A percentile compares a stretch with the other conserved stretches of the same genome.
These are phyloP conservation scores for Penicillium waksmanii DNA, from an alignment of 495 filamentous ascomycete genomes.

Conservation along the genomic window DNA sequence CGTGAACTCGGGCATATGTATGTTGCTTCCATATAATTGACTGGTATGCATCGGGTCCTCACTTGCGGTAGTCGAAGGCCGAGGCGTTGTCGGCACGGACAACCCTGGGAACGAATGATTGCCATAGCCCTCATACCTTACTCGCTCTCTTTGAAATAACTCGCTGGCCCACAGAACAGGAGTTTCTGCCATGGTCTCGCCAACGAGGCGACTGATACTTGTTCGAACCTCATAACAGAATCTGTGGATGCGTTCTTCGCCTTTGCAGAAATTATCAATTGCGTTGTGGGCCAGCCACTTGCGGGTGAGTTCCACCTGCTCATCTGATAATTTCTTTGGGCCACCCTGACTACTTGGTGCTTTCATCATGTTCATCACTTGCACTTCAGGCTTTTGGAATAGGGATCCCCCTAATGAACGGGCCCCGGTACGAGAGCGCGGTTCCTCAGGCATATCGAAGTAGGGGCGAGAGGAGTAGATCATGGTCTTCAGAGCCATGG, in stretches of 20 bases:
- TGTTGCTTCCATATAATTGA: slow-evolving; percentile 29
- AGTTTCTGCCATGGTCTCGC: slow-evolving; percentile 82
- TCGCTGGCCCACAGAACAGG: slow-evolving; percentile 94
- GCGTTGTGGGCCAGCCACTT: slow-evolving; percentile 82
- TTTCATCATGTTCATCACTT: slow-evolving; percentile 85
- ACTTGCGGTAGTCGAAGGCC: slow-evolving; percentile 58
- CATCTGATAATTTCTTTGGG: slow-evolving; percentile 93
- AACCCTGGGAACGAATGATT: slow-evolving; percentile 48
- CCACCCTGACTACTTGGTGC: slow-evolving; percentile 84
- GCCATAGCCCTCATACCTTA: slow-evolving; percentile 69
- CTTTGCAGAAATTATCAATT: slow-evolving; percentile 93
- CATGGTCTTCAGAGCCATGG: slow-evolving; percentile 91
- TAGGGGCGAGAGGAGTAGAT: slow-evolving; percentile 51
- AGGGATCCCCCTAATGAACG: slow-evolving; percentile 59
- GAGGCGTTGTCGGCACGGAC: slow-evolving; percentile 42
- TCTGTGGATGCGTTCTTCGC: slow-evolving; percentile 92
- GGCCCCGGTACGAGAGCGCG: slow-evolving; percentile 57
- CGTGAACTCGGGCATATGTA: slow-evolving; percentile 49
- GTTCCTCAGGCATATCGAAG: slow-evolving; percentile 44
- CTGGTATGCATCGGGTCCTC: slow-evolving; percentile 46
- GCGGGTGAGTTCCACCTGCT: slow-evolving; percentile 84
- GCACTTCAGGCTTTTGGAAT: slow-evolving; percentile 81
- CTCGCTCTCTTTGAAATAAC: slow-evolving; percentile 79
- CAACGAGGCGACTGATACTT: slow-evolving; percentile 84
- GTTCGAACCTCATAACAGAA: slow-evolving; percentile 90